phyloP scores from a whole-genome alignment of 2,329 filamentous ascomycete species.

The Orbilia brochopaga region DNA sequence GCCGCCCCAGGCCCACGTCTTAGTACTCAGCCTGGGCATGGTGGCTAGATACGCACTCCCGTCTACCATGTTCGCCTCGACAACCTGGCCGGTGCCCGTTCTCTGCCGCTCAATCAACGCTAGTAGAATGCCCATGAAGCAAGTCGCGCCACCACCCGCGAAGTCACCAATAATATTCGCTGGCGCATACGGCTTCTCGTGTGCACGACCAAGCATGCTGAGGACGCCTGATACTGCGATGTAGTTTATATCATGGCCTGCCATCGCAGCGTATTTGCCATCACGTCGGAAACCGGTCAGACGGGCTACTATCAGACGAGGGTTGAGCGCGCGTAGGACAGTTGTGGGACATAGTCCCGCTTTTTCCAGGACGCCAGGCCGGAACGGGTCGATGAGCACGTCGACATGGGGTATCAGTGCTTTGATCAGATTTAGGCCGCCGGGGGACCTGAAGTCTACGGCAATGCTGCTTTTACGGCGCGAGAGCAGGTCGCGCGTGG shows the following conservation, averaged over 20 bases:
- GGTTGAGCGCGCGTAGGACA: constrained; percentile 69
- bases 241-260: constrained; percentile 71
- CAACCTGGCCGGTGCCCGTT: constrained; percentile 78
- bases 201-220: constrained; percentile 68
- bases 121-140: constrained; percentile 81
- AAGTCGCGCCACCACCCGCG: constrained; percentile 81
- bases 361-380: constrained; percentile 86
- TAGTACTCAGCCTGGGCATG: constrained; percentile 73
- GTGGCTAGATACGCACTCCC: constrained; percentile 78
- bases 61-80: constrained; percentile 97
- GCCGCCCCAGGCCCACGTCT: constrained; percentile 68
- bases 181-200: constrained; percentile 73
- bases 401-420: constrained; percentile 70
- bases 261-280: constrained; percentile 69
- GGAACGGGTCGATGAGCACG: constrained; percentile 89
- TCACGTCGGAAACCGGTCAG: constrained; percentile 90
- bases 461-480: constrained; percentile 81
- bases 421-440: constrained; percentile 71
- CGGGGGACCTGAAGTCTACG: constrained; percentile 74
- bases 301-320: constrained; percentile 77
- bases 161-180: constrained; percentile 89
- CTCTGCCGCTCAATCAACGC: constrained; percentile 72
- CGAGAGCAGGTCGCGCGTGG: constrained; percentile 74
- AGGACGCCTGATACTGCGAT: constrained; percentile 84
- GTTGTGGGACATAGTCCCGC: constrained; percentile 76